Conservation (phyloP, 345 rosid genomes). For the Cardamine resedifolia region DNA sequence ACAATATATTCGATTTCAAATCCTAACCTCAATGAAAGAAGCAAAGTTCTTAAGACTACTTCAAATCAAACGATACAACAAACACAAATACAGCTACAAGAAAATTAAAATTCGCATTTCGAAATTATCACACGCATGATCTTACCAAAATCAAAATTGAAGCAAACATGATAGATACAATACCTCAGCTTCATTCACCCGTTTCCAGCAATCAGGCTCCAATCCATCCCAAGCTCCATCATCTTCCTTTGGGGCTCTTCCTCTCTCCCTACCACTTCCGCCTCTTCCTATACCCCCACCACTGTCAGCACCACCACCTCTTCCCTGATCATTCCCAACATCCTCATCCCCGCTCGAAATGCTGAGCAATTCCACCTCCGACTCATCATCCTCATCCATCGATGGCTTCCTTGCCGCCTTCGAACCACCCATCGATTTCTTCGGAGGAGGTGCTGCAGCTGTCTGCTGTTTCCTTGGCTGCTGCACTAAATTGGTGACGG, state of each 20-base stretch:
- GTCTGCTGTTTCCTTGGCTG: slow-evolving; percentile 39
- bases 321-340: slow-evolving; percentile 45
- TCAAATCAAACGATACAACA: background rate
- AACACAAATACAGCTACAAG: background rate
- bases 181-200: slow-evolving; percentile 89
- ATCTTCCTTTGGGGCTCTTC: slow-evolving; percentile 54
- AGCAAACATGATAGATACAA: background rate
- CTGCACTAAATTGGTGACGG: slow-evolving; percentile 85
- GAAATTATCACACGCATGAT: background rate
- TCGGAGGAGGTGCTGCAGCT: slow-evolving; percentile 27
- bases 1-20: background rate
- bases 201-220: slow-evolving; percentile 93
- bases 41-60: background rate
- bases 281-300: slow-evolving; percentile 33
- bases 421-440: slow-evolving; percentile 18
- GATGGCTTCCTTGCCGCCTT: slow-evolving; percentile 39
- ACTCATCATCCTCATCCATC: slow-evolving; percentile 77
- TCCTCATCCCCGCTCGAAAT: slow-evolving; percentile 98
- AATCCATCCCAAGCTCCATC: slow-evolving; percentile 76
- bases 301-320: slow-evolving; percentile 32
- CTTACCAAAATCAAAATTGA: background rate
- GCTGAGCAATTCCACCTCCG: slow-evolving; percentile 97
- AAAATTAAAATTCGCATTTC: background rate
- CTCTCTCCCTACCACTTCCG: slow-evolving; percentile 35
- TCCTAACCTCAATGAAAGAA: background rate